Evolutionary conservation across 2,329 filamentous ascomycete species (phyloP), one percentile per base, ranked within the genome.

Genomic region (Fusarium nisikadoi): DNA sequence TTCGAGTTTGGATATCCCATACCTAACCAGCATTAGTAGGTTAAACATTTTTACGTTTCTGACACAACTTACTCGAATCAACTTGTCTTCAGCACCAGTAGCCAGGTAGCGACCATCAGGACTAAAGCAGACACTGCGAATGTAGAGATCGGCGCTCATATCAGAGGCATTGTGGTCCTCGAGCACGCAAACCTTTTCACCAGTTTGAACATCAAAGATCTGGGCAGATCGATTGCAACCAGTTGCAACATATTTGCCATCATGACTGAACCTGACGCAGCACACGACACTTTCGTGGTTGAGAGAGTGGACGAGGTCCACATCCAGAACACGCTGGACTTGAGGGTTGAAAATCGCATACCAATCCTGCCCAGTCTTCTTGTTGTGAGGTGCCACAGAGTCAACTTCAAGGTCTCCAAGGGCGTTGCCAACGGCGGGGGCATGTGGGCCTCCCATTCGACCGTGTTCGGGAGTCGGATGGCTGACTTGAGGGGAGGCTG

Each of bases 171-270:
- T 92, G 76, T 95, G 93, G 77, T 99, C 96, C 81, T 97, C 94
- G 38, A 98, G 86, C 65, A 96, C 92, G 74, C 94, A 96, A 58
- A 98, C 91, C 81, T 95, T 96, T 75, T 94, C 90, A 62, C 96
- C 96, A 20, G 90, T 93, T 77, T 90, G 88, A 45, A 98, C 95
- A 74, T 99, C 96, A 81, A 96, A 99, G 77, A 99, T 99, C 83
- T 98, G 95, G n/a, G 96, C 96, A n/a, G 94, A 97, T 72, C 95
- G 88, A 83, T 99, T 99, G 87, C 96, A 98, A 46, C 96, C 96
- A 9, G 96, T 99, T 12, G 96, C 96, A 61, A 99, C 93, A 76
- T 94, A 98, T 79, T 97, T 95, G 75, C 96, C 96, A 79, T 99
- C 96, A 61, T 93, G 90, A 80, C 95, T 98, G 86, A 99, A 99